Evolutionary conservation across 2,329 filamentous ascomycete species (phyloP).

Genomic region (Ceratocystis cubensis): DNA sequence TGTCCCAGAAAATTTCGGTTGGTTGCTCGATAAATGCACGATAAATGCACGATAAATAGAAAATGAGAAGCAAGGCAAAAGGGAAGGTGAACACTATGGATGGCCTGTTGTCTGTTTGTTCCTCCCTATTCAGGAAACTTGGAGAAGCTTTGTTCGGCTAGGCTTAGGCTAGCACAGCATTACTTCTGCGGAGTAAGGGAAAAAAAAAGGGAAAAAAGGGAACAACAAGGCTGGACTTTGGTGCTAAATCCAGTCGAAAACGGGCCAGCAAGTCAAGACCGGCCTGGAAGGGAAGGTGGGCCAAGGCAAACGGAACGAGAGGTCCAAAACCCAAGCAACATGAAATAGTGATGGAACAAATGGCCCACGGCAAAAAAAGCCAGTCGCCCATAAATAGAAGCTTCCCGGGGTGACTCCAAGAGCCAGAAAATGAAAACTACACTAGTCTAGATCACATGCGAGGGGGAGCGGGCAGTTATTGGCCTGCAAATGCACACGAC

Average conservation of each 20-base stretch:
- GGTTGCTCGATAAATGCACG: not conserved
- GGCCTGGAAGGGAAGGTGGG: not conserved
- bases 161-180: not conserved
- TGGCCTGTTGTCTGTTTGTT: not conserved
- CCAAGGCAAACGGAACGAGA: not conserved
- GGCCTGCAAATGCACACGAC: too few species aligned
- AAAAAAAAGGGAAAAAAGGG: not conserved
- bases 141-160: slow-evolving; percentile 4
- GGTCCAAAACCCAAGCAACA: not conserved
- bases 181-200: too few species aligned
- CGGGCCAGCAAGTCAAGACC: not conserved
- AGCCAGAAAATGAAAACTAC: too few species aligned
- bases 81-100: not conserved
- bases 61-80: not conserved
- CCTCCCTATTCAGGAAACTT: slow-evolving; percentile 5
- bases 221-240: not conserved
- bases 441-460: too few species aligned
- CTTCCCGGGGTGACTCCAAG: too few species aligned
- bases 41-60: not conserved
- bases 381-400: too few species aligned
- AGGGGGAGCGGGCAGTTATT: too few species aligned
- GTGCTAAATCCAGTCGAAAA: not conserved
- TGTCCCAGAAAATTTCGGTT: not conserved
- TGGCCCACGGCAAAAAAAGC: not conserved
- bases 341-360: not conserved